Percentiles rank a stretch among this genome's conserved stretches.
Evolutionary conservation across 2,329 filamentous ascomycete species (phyloP).

Genomic region (Ophiocordyceps australis): DNA sequence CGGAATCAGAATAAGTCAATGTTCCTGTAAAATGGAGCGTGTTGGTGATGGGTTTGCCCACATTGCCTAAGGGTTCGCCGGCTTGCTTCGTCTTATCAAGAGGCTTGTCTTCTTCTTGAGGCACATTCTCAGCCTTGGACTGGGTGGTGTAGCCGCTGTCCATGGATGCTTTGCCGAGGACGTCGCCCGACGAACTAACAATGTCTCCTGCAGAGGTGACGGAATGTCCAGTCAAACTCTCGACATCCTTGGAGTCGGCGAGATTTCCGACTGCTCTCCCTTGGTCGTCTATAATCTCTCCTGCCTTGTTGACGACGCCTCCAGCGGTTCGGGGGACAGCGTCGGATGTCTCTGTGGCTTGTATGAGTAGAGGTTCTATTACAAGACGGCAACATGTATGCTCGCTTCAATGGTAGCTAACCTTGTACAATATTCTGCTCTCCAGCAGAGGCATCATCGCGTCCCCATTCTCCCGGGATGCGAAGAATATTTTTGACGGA

Average conservation of each 20-base stretch:
- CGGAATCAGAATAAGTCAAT: too few species aligned
- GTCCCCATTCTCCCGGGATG: too few species aligned
- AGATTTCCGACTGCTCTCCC: slow-evolving; percentile 24
- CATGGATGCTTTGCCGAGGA: slow-evolving; percentile 21
- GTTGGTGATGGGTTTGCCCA: slow-evolving; percentile 7
- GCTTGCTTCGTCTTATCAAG: slow-evolving; percentile 11
- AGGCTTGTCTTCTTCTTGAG: slow-evolving; percentile 10
- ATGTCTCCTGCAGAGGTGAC: slow-evolving; percentile 12
- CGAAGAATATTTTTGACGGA: too few species aligned
- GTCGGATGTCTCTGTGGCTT: slow-evolving; percentile 6
- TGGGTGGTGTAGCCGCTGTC: slow-evolving; percentile 22
- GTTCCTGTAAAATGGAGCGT: background rate
- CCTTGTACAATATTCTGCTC: too few species aligned
- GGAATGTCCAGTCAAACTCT: slow-evolving; percentile 21
- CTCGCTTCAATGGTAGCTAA: too few species aligned
- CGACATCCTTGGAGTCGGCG: slow-evolving; percentile 17
- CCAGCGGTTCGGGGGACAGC: slow-evolving; percentile 17
- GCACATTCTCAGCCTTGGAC: slow-evolving; percentile 11
- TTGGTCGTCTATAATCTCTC: slow-evolving; percentile 23
- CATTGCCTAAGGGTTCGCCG: slow-evolving; percentile 4
- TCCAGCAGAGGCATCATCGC: too few species aligned
- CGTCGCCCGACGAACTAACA: slow-evolving; percentile 9
- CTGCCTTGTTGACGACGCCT: slow-evolving; percentile 22
- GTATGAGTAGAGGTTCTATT: too few species aligned
- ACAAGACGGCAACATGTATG: too few species aligned